Evolutionary conservation across 2,329 filamentous ascomycete species (phyloP).

Genomic region (Mollisiaceae sp.): DNA sequence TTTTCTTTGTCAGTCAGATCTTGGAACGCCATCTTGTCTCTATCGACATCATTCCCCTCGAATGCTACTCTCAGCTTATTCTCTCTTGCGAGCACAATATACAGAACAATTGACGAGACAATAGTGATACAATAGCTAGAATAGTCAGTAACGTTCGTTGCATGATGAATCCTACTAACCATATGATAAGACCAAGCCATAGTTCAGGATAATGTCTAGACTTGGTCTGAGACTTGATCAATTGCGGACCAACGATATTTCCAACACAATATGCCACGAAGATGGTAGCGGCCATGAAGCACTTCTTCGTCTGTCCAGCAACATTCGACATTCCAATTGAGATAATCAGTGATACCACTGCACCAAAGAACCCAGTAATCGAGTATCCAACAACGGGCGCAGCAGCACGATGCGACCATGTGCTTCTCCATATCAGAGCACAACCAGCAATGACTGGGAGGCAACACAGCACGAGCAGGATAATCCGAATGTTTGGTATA

Average conservation of each 20-base stretch:
- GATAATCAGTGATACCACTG: conserved; percentile 68
- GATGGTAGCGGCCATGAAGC: conserved; percentile 73
- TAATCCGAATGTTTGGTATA: conserved; percentile 66
- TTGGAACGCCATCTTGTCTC: conserved; percentile 68
- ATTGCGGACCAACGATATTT: conserved; percentile 77
- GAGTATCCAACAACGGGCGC: conserved; percentile 74
- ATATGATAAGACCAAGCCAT: conserved; percentile 72
- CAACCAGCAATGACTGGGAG: conserved; percentile 78
- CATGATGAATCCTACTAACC: no score
- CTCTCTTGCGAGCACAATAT: conserved; percentile 61
- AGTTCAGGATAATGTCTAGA: conserved; percentile 70
- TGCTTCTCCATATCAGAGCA: conserved; percentile 73
- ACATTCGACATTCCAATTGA: conserved; percentile 69
- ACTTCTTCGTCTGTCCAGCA: conserved; percentile 79
- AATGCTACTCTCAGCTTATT: conserved; percentile 58
- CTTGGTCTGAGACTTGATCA: conserved; percentile 71
- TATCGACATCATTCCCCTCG: conserved; percentile 61
- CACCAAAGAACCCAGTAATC: conserved; percentile 75
- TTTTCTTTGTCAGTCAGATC: conserved; percentile 74
- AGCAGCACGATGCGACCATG: conserved; percentile 67
- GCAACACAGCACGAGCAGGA: conserved; percentile 69
- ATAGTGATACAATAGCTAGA: conserved; percentile 69
- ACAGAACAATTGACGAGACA: conserved; percentile 58
- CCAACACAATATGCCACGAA: conserved; percentile 79
- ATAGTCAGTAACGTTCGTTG: no score